Evolutionary conservation across 2,329 filamentous ascomycete genomes (phyloP).

Genomic region (Botrytis fabae): DNA sequence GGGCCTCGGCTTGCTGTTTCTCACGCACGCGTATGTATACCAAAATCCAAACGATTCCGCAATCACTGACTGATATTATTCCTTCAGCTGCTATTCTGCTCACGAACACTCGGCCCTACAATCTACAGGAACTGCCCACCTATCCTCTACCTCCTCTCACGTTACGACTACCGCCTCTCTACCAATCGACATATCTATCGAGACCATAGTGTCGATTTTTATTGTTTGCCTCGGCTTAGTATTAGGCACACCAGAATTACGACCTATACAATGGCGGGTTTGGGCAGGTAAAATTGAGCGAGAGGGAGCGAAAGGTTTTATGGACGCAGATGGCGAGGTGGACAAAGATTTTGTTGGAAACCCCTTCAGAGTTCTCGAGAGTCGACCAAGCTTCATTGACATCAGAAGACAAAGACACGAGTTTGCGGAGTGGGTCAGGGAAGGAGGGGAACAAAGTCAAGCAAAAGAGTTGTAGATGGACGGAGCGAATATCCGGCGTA

Average conservation of each 20-base stretch:
- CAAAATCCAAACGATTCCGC: constrained; percentile 8
- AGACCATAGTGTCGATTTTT: constrained; percentile 78
- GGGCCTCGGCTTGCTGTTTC: constrained; percentile 71
- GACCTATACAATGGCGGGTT: constrained; percentile 79
- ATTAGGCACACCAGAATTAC: constrained; percentile 70
- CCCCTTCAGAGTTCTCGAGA: constrained; percentile 77
- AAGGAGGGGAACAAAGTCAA: constrained; percentile 29
- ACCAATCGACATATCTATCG: constrained; percentile 83
- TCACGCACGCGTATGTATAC: constrained; percentile 77
- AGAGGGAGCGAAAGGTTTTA: constrained; percentile 63
- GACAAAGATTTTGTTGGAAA: constrained; percentile 73
- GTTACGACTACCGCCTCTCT: constrained; percentile 52
- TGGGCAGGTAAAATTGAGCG: constrained; percentile 85
- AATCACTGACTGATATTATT: constrained; percentile 9
- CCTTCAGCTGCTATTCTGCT: constrained; percentile 86
- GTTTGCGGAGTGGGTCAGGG: constrained; percentile 72
- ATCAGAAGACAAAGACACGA: constrained; percentile 78
- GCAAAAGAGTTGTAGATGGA: constrained; percentile 16
- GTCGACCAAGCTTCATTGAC: constrained; percentile 81
- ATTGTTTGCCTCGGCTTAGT: constrained; percentile 84
- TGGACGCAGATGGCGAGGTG: constrained; percentile 60
- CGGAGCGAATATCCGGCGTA: neutral
- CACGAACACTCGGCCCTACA: constrained; percentile 84
- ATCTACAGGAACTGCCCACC: constrained; percentile 53
- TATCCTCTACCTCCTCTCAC: constrained; percentile 48